These are phyloP conservation scores for Xylaria polymorpha DNA, from an alignment of 2,329 filamentous ascomycete species.

Conservation along the genomic window DNA sequence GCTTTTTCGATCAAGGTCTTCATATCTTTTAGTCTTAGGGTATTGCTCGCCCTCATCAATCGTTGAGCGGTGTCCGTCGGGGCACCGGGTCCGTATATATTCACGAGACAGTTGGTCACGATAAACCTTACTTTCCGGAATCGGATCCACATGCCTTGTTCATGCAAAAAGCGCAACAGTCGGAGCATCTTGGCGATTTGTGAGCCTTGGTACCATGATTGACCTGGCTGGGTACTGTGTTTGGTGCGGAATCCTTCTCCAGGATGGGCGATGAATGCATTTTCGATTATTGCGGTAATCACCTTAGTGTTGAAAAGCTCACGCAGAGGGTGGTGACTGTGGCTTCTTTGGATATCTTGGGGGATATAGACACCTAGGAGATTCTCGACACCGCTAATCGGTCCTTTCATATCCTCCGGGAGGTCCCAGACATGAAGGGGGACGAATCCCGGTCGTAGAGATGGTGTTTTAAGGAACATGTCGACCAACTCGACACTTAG, in stretches of 20 bases:
- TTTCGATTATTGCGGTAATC: slow-evolving; percentile 57
- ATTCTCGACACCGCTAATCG: slow-evolving; percentile 50
- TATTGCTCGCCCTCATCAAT: slow-evolving; percentile 43
- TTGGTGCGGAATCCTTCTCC: slow-evolving; percentile 34
- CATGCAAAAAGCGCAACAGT: slow-evolving; percentile 50
- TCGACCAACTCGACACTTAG: slow-evolving; percentile 58
- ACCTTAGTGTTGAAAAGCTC: slow-evolving; percentile 58
- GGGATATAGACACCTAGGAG: slow-evolving; percentile 54
- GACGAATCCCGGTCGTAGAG: slow-evolving; percentile 52
- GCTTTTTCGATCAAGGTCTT: slow-evolving; percentile 53
- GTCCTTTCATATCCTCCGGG: slow-evolving; percentile 49
- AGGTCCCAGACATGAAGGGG: slow-evolving; percentile 59
- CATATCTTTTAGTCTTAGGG: slow-evolving; percentile 49
- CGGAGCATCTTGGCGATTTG: slow-evolving; percentile 50
- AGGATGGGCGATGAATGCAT: slow-evolving; percentile 57
- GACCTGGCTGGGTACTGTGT: slow-evolving; percentile 18
- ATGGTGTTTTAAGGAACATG: slow-evolving; percentile 50
- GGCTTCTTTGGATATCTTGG: slow-evolving; percentile 55
- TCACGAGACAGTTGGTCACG: slow-evolving; percentile 49
- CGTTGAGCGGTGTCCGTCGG: slow-evolving; percentile 40
- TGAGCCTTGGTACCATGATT: slow-evolving; percentile 41
- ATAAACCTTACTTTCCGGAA: slow-evolving; percentile 43
- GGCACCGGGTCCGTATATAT: slow-evolving; percentile 49
- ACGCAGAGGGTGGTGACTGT: slow-evolving; percentile 60
- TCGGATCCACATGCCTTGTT: slow-evolving; percentile 49